These are phyloP conservation scores for Candida sanyaensis DNA, from an alignment of 1,139 yeast species.

Conservation along the genomic window DNA sequence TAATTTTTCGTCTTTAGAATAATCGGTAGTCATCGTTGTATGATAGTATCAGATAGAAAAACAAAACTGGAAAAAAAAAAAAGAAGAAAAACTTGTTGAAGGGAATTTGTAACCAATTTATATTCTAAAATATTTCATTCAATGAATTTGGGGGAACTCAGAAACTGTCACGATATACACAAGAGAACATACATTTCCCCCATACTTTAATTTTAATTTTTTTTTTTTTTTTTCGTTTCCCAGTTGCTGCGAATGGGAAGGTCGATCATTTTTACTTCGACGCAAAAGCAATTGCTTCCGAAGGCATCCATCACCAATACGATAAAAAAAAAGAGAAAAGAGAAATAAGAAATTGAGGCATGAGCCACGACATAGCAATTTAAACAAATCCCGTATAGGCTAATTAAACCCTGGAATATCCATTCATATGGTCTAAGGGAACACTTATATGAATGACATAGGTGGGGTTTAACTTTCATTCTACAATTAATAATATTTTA, in stretches of 20 bases:
- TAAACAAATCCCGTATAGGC: no score
- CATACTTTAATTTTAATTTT: neutral
- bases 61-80: neutral
- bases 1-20: conserved; percentile 23
- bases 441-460: no score
- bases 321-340: no score
- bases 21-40: conserved; percentile 8
- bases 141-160: no score
- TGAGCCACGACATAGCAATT: no score
- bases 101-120: neutral
- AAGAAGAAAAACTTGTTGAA: neutral
- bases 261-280: neutral
- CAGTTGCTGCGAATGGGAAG: neutral
- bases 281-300: conserved; percentile 4
- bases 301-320: neutral
- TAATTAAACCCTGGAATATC: no score
- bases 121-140: no score
- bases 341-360: no score
- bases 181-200: neutral
- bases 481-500: no score
- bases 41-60: neutral
- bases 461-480: no score
- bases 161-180: no score
- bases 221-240: neutral
- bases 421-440: no score